phyloP scores from a whole-genome alignment of 352 stramenopile species.

The Pythium guiyangense region DNA sequence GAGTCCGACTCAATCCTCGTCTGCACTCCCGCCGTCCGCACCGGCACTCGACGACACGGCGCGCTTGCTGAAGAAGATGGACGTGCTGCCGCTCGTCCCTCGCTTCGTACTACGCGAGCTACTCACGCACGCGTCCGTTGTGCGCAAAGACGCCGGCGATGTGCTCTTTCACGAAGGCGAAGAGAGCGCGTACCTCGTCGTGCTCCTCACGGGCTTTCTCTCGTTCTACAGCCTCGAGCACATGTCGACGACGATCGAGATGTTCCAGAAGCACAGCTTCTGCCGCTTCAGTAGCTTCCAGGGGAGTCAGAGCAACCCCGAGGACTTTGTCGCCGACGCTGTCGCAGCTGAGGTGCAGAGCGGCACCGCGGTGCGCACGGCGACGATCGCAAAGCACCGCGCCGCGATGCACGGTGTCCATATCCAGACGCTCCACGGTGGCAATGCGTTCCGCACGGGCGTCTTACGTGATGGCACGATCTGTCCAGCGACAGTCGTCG shows the following conservation, averaged over 20 bases:
- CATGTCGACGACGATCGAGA: conserved; percentile 46
- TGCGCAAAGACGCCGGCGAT: conserved; percentile 36
- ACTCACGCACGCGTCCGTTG: conserved; percentile 22
- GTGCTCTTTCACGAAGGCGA: conserved; percentile 51
- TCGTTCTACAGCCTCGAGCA: conserved; percentile 63
- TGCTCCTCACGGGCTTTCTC: conserved; percentile 45
- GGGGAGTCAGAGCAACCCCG: conserved; percentile 22
- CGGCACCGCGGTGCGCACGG: background rate
- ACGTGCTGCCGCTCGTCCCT: conserved; percentile 28
- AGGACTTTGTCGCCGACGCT: conserved; percentile 21
- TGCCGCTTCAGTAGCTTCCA: conserved; percentile 36
- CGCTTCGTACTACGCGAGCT: conserved; percentile 38
- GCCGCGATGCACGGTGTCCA: conserved; percentile 47
- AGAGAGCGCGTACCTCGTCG: conserved; percentile 23
- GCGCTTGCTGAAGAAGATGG: conserved; percentile 36
- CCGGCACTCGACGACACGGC: conserved; percentile 22
- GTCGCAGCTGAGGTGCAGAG: background rate
- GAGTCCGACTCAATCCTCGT: background rate
- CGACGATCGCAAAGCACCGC: conserved; percentile 20
- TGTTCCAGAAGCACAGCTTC: conserved; percentile 60
- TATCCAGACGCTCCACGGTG: conserved; percentile 43
- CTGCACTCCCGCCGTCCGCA: conserved; percentile 1
- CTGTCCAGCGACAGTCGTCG: conserved; percentile 46
- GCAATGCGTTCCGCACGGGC: conserved; percentile 53
- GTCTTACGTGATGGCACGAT: conserved; percentile 33